Base-by-base conservation (phyloP, 345 rosid species). In the Camelina sativa region DNA sequence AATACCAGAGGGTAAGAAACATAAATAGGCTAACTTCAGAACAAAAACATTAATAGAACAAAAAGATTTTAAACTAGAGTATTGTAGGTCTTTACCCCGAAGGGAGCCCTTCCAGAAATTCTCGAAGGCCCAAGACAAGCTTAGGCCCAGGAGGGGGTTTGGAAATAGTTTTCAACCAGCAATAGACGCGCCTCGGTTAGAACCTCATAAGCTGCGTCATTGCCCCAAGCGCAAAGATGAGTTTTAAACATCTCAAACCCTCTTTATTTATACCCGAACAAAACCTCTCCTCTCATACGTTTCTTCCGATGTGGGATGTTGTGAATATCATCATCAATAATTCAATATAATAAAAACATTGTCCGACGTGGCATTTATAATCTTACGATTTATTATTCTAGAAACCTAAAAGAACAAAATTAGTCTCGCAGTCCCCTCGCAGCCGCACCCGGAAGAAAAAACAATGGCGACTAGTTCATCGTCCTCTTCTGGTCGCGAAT, bases 91-190 rank as follows among this genome's bases (percentile, higher is more conserved):
- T 62, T 62, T 62, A 62, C 67, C 67, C 67, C 67, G 0, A 15
- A 8, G 52, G 67, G 67, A 62, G 52, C 52, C 67, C 67, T 62
- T 62, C 52, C 67, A 62, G 37, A 62, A 62, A 62, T 62, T 62
- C 67, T 62, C 67, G 32, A 59, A 43, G 51, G 67, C 52, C 67
- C 34, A 11, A 43, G 67, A 13, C 67, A 62, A 62, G 52, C 67
- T 16, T 30, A 62, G 67, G 67, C 67, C 67, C 8, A 62, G 17
- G 67, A 62, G 67, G 67, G 67, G 67, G 72, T 80, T 72, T 72
- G 80, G 80, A 80, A 76, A 76, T 80, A 80, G 83, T 76, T 80
- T 76, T 80, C 83, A 80, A 80, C 83, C 78, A 80, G 80, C 83
- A 80, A 80, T 80, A 58, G 80, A 76, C 78, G 78, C 71, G 71